Evolutionary conservation across 139 green algal species (phyloP).

Genomic region (Closterium sp.): DNA sequence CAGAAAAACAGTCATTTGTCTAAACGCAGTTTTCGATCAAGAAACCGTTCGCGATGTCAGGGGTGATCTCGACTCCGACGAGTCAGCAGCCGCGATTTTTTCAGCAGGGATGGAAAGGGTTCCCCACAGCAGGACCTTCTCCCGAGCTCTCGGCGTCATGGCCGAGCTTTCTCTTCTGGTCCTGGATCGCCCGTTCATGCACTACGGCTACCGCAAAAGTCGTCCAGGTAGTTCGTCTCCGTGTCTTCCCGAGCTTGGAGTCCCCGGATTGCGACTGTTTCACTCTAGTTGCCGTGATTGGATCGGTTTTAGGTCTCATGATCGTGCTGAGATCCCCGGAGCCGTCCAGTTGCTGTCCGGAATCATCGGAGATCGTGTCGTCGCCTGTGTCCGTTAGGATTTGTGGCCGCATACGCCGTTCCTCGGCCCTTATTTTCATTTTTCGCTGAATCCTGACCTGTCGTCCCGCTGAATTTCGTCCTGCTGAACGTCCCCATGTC

Average conservation of each 20-base stretch:
- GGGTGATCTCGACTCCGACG: not conserved
- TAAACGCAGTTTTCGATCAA: not conserved
- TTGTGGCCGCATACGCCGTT: not conserved
- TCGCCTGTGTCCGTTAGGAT: not conserved
- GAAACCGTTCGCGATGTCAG: not conserved
- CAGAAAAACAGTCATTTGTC: not conserved
- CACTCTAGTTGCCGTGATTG: not conserved
- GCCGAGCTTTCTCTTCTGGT: slow-evolving; percentile 32
- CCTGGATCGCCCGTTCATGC: slow-evolving; percentile 30
- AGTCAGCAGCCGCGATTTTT: not conserved
- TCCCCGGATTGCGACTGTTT: not conserved
- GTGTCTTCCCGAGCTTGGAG: not conserved
- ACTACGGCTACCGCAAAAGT: slow-evolving; percentile 8
- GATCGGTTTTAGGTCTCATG: not conserved
- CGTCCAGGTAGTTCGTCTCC: not conserved
- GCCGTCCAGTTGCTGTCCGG: not conserved
- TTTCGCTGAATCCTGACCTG: not conserved
- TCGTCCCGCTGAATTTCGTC: not conserved
- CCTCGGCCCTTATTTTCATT: not conserved
- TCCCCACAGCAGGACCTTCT: slow-evolving; percentile 7
- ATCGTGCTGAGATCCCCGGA: not conserved
- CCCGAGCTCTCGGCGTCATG: slow-evolving; percentile 8
- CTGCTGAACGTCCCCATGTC: not conserved
- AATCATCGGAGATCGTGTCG: not conserved
- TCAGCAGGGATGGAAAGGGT: not conserved